phyloP scores from a whole-genome alignment of 768 basidiomycete species.

The Pisolithus tinctorius region DNA sequence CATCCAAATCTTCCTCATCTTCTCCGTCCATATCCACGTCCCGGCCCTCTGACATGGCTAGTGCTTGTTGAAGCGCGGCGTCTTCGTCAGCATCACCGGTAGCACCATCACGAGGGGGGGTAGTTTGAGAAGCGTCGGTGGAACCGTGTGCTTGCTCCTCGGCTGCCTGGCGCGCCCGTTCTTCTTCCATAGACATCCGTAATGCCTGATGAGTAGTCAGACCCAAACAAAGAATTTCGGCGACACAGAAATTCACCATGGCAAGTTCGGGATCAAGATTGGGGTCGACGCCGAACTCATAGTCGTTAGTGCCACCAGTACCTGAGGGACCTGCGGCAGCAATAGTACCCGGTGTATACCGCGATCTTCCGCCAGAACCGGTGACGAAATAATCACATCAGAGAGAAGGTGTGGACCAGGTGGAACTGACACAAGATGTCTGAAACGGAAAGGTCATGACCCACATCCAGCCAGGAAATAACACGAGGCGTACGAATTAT shows the following conservation, averaged over 20 bases:
- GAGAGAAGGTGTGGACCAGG: slow-evolving; percentile 78
- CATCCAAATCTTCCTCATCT: slow-evolving; percentile 64
- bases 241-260: slow-evolving; percentile 53
- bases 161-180: slow-evolving; percentile 66
- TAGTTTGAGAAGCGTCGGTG: slow-evolving; percentile 15
- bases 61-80: slow-evolving; percentile 64
- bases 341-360: slow-evolving; percentile 57
- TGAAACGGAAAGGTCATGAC: slow-evolving; percentile 21
- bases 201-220: slow-evolving; percentile 55
- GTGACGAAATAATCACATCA: slow-evolving; percentile 72
- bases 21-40: slow-evolving; percentile 48
- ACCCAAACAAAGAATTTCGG: background rate
- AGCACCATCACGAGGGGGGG: slow-evolving; percentile 22
- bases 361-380: slow-evolving; percentile 78
- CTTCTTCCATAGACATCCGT: slow-evolving; percentile 96
- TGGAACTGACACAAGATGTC: slow-evolving; percentile 76
- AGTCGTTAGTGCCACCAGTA: slow-evolving; percentile 46
- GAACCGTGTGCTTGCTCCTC: slow-evolving; percentile 30
- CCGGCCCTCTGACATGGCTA: slow-evolving; percentile 63
- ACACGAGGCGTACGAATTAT: slow-evolving; percentile 69
- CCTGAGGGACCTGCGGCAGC: slow-evolving; percentile 41
- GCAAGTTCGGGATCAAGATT: slow-evolving; percentile 94
- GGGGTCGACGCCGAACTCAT: slow-evolving; percentile 92
- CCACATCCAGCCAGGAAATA: background rate
- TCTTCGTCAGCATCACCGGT: slow-evolving; percentile 72